Evolutionary conservation across 306 rosid genomes (phyloP).

Genomic region (Prunus kanzakura): DNA sequence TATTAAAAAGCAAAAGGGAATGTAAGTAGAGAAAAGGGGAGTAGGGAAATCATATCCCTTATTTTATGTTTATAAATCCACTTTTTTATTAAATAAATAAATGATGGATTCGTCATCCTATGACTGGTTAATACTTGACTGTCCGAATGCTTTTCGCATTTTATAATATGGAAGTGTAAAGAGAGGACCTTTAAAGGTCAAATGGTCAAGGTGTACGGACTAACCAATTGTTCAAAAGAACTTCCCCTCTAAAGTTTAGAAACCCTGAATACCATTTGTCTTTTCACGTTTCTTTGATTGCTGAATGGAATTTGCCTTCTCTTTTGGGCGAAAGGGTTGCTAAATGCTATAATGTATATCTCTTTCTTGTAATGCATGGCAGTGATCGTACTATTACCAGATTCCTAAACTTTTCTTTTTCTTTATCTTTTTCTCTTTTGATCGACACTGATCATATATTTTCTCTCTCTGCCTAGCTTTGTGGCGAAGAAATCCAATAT

Average conservation of each 20-base stretch:
- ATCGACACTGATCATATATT: not conserved
- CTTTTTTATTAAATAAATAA: no score
- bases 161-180: not conserved
- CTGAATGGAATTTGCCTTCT: not conserved
- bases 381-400: not conserved
- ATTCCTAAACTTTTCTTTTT: not conserved
- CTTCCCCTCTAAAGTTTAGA: not conserved
- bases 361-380: not conserved
- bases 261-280: not conserved
- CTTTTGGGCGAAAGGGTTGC: not conserved
- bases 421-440: not conserved
- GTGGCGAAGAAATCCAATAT: not conserved
- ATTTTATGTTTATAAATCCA: no score
- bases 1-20: no score
- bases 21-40: no score
- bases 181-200: not conserved
- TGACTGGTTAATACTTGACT: no score
- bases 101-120: no score
- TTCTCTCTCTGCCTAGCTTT: not conserved
- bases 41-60: no score
- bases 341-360: not conserved
- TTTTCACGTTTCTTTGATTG: not conserved
- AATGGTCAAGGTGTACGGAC: not conserved
- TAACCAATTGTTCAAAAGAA: not conserved
- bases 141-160: not conserved